Evolutionary conservation across 2,329 filamentous ascomycete species (phyloP), one percentile per base, ranked within the genome.

Genomic region (Talaromyces marneffei): DNA sequence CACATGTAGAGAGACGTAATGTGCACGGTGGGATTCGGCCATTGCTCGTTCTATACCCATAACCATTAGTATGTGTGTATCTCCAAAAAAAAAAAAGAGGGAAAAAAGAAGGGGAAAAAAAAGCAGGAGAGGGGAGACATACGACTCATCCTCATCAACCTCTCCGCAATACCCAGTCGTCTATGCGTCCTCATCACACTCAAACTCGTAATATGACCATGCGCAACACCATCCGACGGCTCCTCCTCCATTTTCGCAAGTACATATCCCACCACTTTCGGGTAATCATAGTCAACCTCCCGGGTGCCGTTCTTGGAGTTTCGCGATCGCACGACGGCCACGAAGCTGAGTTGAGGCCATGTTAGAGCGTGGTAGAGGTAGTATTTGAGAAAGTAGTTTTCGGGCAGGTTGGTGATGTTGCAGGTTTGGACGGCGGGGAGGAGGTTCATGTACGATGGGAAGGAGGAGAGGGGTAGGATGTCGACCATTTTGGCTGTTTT

Each of bases 371-470:
- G 94, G 85, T 99, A 99, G 72, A 99, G 87, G 82, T 99, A 99
- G 84, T 99, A 99, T 84, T 99, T 99, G 79, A 96, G 90, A 77
- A 97, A 97, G 85, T 99, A 99, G 83, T 99, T 99, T 79, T 99
- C 94, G 66, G 94, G 94, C 59, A 99, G 85, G 81, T 99, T 99
- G 76, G 95, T 96, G 75, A 99, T 92, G 82, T 99, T 97, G 74
- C 93, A 93, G 77, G 95, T 92, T 80, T 99, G 94, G 74, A 99
- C 89, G 66, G 91, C 82, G 67, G 86, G 88, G 68, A 99, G 87
- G 66, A 94, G 82, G 66, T 93, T 89, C 78, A 99, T 96, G 80
- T 97, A 77, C 64, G 78, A 77, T 60, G 73, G 75, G 70, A 75
- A 79, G 46, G 74, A 77, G 63, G 73, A 77, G 64, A 80, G 73